Base-by-base conservation (phyloP, 345 rosid genomes). In the Pistacia integerrima region DNA sequence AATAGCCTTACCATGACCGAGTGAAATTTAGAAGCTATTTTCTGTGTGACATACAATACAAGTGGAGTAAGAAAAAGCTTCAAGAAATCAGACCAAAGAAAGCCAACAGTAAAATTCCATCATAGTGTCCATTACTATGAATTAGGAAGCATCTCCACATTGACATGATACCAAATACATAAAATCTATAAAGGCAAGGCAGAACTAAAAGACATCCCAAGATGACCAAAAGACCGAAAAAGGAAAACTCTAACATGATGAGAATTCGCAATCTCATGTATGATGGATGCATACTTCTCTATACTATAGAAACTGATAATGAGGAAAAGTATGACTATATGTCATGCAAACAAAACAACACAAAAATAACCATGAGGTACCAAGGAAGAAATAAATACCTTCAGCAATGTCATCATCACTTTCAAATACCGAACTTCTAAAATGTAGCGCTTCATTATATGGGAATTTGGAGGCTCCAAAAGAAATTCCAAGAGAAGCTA, bases 401-500 rank as follows among this genome's bases (percentile, higher is more conserved):
- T 91, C 70, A 96, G 79, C 84, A 93, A 79, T 16, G 88, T 93
- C 99, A 96, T 93, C 89, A 93, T 91, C 87, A 92, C 90, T 89
- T 96, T 93, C 85, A 96, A 79, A 78, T 90, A 87, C 33, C 84
- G 93, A 85, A 93, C 99, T 89, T 96, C 97, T 78, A 87, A 81
- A 73, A 96, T 91, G 76, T 90, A 93, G 77, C 88, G 89, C 91
- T 93, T 96, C 99, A 96, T 93, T 85, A 93, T 88, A 72, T 88
- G 92, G 68, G 94, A 86, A 88, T 85, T 92, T 73, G 93, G 88
- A 62, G 97, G 74, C 87, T 96, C 99, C 91, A 96, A 83, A 70
- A 96, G 91, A 81, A 96, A 92, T 57, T 96, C 98, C 20, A 97
- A 90, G 73, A 96, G 93, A 87, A 96, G 98, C 98, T 96, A 77